Conservation (phyloP, 257 asterid genomes). For the Prunella vulgaris region DNA sequence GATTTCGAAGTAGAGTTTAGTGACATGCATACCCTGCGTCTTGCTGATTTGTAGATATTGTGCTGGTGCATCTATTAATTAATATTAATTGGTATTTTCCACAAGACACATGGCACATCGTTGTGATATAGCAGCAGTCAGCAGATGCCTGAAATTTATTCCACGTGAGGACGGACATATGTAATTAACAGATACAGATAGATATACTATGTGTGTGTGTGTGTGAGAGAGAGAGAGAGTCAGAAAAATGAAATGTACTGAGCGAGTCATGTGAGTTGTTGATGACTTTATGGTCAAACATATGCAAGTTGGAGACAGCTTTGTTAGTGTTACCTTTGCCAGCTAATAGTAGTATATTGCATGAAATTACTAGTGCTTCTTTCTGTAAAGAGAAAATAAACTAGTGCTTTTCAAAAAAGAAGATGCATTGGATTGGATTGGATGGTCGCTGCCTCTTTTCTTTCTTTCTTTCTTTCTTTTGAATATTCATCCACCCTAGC, state of each 20-base stretch:
- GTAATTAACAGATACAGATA: neutral
- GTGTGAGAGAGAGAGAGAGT: no score
- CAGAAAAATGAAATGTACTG: neutral
- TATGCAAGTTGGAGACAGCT: constrained; percentile 39
- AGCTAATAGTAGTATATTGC: constrained; percentile 3
- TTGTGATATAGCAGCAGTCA: no score
- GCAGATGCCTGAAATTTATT: no score
- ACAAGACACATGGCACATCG: no score
- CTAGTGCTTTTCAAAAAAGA: constrained; percentile 19
- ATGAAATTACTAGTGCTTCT: neutral
- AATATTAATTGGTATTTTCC: no score
- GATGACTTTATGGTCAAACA: constrained; percentile 26
- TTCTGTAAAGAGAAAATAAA: constrained; percentile 12
- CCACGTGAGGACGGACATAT: no score
- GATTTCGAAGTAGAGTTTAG: no score
- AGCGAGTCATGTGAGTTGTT: neutral
- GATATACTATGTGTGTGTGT: no score
- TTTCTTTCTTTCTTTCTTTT: no score
- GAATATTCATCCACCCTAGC: constrained; percentile 23
- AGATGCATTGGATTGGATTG: neutral
- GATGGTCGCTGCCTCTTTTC: neutral
- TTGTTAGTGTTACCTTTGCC: constrained; percentile 19
- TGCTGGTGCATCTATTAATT: no score
- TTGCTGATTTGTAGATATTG: no score
- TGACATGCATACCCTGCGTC: no score